phyloP scores from a whole-genome alignment of 768 basidiomycete species.

The Auricularia cornea region DNA sequence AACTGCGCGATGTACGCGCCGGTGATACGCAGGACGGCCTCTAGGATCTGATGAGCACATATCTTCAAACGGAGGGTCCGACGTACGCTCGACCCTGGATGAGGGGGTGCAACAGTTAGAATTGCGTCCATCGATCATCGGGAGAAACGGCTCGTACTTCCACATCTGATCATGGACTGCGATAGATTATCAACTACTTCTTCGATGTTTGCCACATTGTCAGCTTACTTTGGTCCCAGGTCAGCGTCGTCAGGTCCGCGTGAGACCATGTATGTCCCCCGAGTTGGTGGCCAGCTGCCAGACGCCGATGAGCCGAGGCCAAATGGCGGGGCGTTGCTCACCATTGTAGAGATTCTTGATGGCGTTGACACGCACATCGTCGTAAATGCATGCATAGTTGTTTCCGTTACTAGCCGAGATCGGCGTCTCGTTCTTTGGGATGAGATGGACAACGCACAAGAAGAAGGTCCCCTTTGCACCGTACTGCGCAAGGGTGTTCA shows the following conservation, averaged over 20 bases:
- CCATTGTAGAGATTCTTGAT: conserved; percentile 29
- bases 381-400: conserved; percentile 21
- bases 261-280: conserved; percentile 42
- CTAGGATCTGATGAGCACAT: not conserved
- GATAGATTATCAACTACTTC: not conserved
- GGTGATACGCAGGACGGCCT: not conserved
- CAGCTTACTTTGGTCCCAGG: conserved; percentile 18
- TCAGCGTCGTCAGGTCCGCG: conserved; percentile 24
- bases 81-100: not conserved
- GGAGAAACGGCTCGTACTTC: conserved; percentile 7
- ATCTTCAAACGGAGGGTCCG: not conserved
- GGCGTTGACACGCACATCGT: conserved; percentile 11
- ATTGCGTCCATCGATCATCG: too few species aligned
- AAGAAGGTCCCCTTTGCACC: conserved; percentile 38
- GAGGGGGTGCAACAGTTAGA: too few species aligned
- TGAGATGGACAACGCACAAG: conserved; percentile 20
- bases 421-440: not conserved
- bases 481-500: conserved; percentile 6
- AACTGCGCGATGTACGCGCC: not conserved
- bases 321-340: not conserved
- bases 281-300: conserved; percentile 31
- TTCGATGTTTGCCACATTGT: too few species aligned
- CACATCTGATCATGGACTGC: conserved; percentile 29
- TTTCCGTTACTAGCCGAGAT: conserved; percentile 2
- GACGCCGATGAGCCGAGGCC: not conserved